These are phyloP conservation scores for Paraphaeosphaeria minitans DNA, from an alignment of 2,329 filamentous ascomycete genomes.

Conservation along the genomic window DNA sequence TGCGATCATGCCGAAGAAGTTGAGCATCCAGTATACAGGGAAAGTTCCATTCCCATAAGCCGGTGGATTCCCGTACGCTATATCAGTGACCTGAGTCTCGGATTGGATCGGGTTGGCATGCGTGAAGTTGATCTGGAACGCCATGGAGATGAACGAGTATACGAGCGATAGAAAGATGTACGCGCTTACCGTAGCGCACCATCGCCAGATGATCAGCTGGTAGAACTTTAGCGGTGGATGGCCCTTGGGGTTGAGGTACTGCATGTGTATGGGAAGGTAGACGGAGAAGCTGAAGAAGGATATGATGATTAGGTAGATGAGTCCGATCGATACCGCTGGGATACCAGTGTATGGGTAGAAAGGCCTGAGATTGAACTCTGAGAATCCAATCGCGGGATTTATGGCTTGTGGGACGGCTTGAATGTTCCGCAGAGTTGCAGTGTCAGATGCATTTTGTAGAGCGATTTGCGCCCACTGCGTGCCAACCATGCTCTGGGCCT, in stretches of 20 bases:
- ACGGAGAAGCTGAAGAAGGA: conserved; percentile 70
- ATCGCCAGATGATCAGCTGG: conserved; percentile 65
- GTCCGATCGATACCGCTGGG: conserved; percentile 64
- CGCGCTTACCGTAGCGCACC: conserved; percentile 59
- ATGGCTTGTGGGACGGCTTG: conserved; percentile 58
- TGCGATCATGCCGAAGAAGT: conserved; percentile 67
- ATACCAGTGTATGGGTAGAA: conserved; percentile 61
- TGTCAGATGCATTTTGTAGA: conserved; percentile 50
- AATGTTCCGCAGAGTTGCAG: conserved; percentile 50
- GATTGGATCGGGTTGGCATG: conserved; percentile 50
- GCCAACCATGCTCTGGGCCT: conserved; percentile 57
- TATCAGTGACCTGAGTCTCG: conserved; percentile 49
- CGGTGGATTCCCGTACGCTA: conserved; percentile 52
- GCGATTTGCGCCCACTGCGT: conserved; percentile 50
- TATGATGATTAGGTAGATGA: conserved; percentile 71
- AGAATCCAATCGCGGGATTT: conserved; percentile 62
- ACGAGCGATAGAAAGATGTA: conserved; percentile 67
- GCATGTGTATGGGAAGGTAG: conserved; percentile 66
- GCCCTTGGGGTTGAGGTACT: conserved; percentile 60
- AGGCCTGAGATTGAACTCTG: conserved; percentile 62
- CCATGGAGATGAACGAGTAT: conserved; percentile 67
- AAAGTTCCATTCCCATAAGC: conserved; percentile 65
- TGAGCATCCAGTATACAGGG: conserved; percentile 67
- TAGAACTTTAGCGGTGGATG: conserved; percentile 64
- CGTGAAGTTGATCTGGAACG: conserved; percentile 66